These are phyloP conservation scores for Paramecium caudatum DNA, from an alignment of 73 alveolate genomes.

Conservation along the genomic window DNA sequence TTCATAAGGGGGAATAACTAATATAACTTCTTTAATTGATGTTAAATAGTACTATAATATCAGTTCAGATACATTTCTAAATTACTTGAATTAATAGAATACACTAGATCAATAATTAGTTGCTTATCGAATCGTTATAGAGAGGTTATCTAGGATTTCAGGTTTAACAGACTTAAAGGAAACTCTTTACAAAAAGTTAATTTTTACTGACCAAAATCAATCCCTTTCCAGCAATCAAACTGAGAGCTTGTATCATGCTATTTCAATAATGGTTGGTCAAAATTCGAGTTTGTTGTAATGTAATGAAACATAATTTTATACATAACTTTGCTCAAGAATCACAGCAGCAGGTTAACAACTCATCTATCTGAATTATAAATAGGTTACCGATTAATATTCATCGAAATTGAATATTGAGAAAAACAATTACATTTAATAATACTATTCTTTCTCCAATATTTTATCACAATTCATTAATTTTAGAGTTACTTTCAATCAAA, in stretches of 20 bases:
- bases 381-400: not conserved
- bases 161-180: not conserved
- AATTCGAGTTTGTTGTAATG: not conserved
- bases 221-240: not conserved
- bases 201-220: not conserved
- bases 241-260: not conserved
- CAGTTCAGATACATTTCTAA: not conserved
- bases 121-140: not conserved
- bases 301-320: not conserved
- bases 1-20: not conserved
- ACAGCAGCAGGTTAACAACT: not conserved
- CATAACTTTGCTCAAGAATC: not conserved
- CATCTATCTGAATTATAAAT: not conserved
- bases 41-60: constrained; percentile 2
- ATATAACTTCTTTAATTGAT: not conserved
- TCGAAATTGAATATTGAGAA: not conserved
- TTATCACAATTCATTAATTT: not conserved
- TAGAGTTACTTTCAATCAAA: not conserved
- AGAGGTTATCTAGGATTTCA: not conserved
- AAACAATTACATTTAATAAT: not conserved
- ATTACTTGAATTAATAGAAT: not conserved
- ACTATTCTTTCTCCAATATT: constrained; percentile 8
- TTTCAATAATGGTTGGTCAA: not conserved
- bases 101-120: not conserved
- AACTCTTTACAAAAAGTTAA: not conserved